These are phyloP conservation scores for Schizochytrium sp. DNA, from an alignment of 108 stramenopile species.

Conservation along the genomic window DNA sequence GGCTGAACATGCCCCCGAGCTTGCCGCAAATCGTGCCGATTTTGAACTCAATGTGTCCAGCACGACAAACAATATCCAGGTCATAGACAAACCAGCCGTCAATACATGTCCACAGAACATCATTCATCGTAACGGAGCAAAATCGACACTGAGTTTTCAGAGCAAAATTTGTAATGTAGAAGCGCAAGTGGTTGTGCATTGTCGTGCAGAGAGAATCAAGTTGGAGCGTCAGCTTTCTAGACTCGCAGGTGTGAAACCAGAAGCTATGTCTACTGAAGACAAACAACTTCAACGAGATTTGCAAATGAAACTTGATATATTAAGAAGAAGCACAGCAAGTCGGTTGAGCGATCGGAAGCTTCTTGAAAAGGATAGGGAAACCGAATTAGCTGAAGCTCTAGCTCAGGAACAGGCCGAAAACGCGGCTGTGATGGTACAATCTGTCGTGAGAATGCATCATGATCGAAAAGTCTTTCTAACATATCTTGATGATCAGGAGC, in stretches of 20 bases:
- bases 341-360: neutral
- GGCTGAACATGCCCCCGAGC: neutral
- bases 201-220: too few relatives aligned
- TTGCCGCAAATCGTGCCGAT: neutral
- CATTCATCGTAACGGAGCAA: too few relatives aligned
- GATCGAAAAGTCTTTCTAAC: neutral
- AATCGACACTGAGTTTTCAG: too few relatives aligned
- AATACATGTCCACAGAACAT: too few relatives aligned
- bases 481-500: neutral
- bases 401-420: neutral
- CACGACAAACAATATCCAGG: too few relatives aligned
- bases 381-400: neutral
- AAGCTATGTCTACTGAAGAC: neutral
- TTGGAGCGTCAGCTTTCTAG: too few relatives aligned
- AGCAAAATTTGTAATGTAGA: too few relatives aligned
- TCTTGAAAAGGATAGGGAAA: neutral
- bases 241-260: too few relatives aligned
- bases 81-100: too few relatives aligned
- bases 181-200: too few relatives aligned
- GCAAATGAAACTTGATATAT: neutral
- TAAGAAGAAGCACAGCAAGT: neutral
- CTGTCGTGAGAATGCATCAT: neutral
- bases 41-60: too few relatives aligned
- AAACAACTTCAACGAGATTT: neutral
- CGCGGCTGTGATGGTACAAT: neutral